Base-by-base conservation (phyloP, 108 stramenopile species). In the Schizochytrium sp. region DNA sequence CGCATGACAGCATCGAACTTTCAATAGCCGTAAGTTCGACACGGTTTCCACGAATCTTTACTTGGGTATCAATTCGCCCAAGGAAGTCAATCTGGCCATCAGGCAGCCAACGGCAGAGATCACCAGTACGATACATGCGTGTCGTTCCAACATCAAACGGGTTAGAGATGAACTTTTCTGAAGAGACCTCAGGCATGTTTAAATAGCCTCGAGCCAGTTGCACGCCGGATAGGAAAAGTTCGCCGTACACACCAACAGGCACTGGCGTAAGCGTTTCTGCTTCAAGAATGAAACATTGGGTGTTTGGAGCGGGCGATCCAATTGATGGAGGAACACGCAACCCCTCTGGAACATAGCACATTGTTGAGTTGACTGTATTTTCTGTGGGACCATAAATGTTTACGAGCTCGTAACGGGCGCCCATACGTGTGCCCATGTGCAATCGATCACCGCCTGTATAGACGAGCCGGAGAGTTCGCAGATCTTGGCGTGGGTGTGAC, bases 1-100 rank as follows among this genome's bases (percentile, higher is more conserved):
- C 28, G 3, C 53, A 55, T 10, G 10, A 10, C 38, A 83, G 76
- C 50, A 83, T 49, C 10, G n/a, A 10, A 17, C 50, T 55, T 42
- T 91, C 90, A 49, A 91, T 91, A 69, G 88, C 90, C 4, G 87
- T 87, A 28, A 91, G 88, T 88, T 91, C 90, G 55, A 89, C 41
- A 69, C 90, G 90, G 2, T 57, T 88, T 15, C 90, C 90, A 2
- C 88, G 88, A 38, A 91, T 88, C 72, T 91, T 91, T 19, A 91
- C 90, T 53, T 91, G 90, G 19, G 55, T 28, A 44, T 91, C 90
- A 12, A 45, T 61, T 56, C 90, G 90, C 19, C 90, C 90, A 0
- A 89, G 46, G 56, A 91, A 88, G 44, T 91, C 88, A 7, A 91
- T 88, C 8, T 83, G 50, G 44, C 90, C 90, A 40, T 61, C 88